Evolutionary conservation across 306 rosid genomes (phyloP), one percentile per base, ranked within the genome.

Genomic region (Erythrophleum fordii): DNA sequence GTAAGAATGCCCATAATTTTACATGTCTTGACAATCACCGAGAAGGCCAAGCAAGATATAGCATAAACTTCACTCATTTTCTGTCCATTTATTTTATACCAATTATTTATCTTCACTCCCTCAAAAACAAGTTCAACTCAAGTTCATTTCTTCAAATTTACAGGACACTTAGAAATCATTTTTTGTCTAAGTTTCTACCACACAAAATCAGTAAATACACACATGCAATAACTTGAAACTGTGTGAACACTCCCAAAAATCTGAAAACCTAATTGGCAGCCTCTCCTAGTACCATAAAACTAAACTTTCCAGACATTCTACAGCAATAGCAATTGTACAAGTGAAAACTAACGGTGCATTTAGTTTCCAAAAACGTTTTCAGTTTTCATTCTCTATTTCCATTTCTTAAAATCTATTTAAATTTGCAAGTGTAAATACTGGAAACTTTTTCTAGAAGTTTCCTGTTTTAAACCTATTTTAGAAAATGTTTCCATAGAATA

Each of bases 21-120:
- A 73, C 2, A 25, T 23, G 17, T 16, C 20, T 60, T 29, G 20
- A 8, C 14, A 71, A 29, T 49, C 60, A 71, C 29, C 52, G 14
- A 62, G 69, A 48, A 70, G 45, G 80, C 69, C 69, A 51, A 48
- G 55, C 41, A 70, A 80, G 58, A 61, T 23, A 11, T 26, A 48
- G 11, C 48, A 72, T 4, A 23, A 66, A 18, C 3, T 62, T 29
- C 17, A 34, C 3, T 29, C 34, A 14, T 12, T 64, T 20, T 48
- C 23, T 49, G 26, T 22, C 49, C 31, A 46, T 48, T 16, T 29
- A 48, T 73, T 20, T 35, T 35, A 56, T 56, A 73, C 41, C 66
- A 25, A 48, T 48, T 48, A 16, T n/a, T 61, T 52, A 69, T 41
- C 53, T 17, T 41, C 65, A 44, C 13, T 58, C 8, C 71, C 35